phyloP scores from a whole-genome alignment of 2,329 filamentous ascomycete genomes.

The Trichoderma atrobrunneum region DNA sequence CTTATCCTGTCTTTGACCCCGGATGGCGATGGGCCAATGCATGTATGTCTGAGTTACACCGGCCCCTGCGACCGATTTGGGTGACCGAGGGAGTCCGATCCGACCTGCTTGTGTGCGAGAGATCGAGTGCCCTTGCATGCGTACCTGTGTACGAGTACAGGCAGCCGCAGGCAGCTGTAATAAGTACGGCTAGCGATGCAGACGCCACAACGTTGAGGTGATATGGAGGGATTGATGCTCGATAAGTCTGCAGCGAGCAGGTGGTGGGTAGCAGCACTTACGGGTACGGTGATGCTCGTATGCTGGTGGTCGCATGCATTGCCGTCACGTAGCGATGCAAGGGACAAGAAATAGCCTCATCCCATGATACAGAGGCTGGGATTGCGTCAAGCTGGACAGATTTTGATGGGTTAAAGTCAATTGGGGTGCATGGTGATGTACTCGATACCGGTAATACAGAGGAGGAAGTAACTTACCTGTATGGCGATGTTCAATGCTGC shows the following conservation, averaged over 20 bases:
- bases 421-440: not conserved
- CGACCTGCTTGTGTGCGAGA: not conserved
- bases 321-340: conserved; percentile 1
- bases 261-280: not conserved
- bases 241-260: not conserved
- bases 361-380: not conserved
- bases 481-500: not conserved
- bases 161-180: not conserved
- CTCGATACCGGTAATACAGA: not conserved
- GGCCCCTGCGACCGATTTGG: not conserved
- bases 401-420: not conserved
- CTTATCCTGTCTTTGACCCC: not conserved
- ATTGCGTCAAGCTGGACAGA: not conserved
- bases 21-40: conserved; percentile 4
- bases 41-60: not conserved
- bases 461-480: not conserved
- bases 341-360: not conserved
- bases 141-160: not conserved
- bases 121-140: not conserved
- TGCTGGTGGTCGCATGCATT: not conserved
- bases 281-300: not conserved
- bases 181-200: not conserved
- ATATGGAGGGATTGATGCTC: not conserved
- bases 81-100: not conserved
- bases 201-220: not conserved